Base-by-base conservation (phyloP, 1,139 yeast genomes). In the Magnusiomyces tetraspermus region DNA sequence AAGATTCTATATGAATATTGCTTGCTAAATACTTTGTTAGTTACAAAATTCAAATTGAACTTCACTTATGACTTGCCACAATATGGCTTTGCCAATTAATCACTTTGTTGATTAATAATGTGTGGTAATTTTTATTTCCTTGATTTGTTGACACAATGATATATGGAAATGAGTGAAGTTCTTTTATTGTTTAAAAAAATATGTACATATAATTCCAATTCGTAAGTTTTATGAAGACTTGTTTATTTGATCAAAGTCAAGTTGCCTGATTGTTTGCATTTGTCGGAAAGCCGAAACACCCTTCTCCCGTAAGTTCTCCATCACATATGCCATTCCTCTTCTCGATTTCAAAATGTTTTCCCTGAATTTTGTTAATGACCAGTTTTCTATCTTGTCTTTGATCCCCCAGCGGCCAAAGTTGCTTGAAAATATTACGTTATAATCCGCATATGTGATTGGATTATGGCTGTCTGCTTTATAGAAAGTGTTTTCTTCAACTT, bases 401-500 rank as follows among this genome's bases (percentile, higher is more conserved):
- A 89, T 75, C 1, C 88, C 87, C 65, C 69, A 76, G 50, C 60
- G 57, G 8, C 71, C 68, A 61, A 87, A 82, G 53, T 87, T 87
- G 43, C 90, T 81, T 22, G 83, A 76, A 63, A 90, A 87, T 59
- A 78, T 78, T 40, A 89, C 96, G 53, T 75, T 71, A 53, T 46
- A 66, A 59, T 1, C 63, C 58, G 2, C 62, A 57, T 15, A 60
- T 61, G 58, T 56, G 6, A 47, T 49, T 43, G 58, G 48, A 13
- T 58, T 23, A 19, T 24, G 17, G 4, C 10, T 53, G 46, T 62
- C 65, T 41, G 67, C 73, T 23, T 65, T 60, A 65, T 81, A 90
- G 1, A 72, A 73, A 38, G 88, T 79, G 60, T 71, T 78, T 63
- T 92, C 97, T 64, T 88, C 95, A 21, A 92, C 85, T 59, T 83